Evolutionary conservation across 1,139 yeast species (phyloP).

Genomic region (Saccharomycopsis crataegensis): DNA sequence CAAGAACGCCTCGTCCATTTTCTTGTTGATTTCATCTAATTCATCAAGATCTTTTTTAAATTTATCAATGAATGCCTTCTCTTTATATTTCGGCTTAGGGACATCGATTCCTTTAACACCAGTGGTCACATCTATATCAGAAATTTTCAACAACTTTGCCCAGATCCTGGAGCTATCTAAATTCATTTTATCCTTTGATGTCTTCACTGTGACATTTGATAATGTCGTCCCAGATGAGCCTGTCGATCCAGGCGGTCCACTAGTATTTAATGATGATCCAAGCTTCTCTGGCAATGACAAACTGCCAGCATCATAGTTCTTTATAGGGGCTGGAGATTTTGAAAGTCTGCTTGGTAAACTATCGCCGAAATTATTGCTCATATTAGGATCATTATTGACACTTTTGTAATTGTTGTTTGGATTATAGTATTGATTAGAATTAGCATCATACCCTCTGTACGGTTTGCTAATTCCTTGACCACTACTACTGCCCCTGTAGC

Average conservation of each 20-base stretch:
- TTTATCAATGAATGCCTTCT: slow-evolving; percentile 11
- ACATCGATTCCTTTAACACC: not conserved
- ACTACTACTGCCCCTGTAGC: not conserved
- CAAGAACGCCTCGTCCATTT: slow-evolving; percentile 6
- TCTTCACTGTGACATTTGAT: not conserved
- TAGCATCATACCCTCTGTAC: too few species aligned
- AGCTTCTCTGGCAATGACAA: too few species aligned
- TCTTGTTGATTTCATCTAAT: slow-evolving; percentile 15
- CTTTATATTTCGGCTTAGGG: not conserved
- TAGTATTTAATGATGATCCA: too few species aligned
- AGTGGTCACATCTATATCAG: not conserved
- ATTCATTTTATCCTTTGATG: not conserved
- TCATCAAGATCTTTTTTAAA: slow-evolving; percentile 17
- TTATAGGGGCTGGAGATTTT: too few species aligned
- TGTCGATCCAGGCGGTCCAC: too few species aligned
- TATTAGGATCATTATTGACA: too few species aligned
- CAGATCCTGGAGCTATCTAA: slow-evolving; percentile 18
- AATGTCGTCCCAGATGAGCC: too few species aligned
- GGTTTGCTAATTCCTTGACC: not conserved
- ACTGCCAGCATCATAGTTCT: too few species aligned
- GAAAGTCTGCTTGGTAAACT: too few species aligned
- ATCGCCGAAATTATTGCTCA: too few species aligned
- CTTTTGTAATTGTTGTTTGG: too few species aligned
- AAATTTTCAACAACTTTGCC: slow-evolving; percentile 12
- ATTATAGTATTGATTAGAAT: too few species aligned